These are phyloP conservation scores for Zygosaccharomyces sapae DNA, from an alignment of 1,139 yeast species.

Conservation along the genomic window DNA sequence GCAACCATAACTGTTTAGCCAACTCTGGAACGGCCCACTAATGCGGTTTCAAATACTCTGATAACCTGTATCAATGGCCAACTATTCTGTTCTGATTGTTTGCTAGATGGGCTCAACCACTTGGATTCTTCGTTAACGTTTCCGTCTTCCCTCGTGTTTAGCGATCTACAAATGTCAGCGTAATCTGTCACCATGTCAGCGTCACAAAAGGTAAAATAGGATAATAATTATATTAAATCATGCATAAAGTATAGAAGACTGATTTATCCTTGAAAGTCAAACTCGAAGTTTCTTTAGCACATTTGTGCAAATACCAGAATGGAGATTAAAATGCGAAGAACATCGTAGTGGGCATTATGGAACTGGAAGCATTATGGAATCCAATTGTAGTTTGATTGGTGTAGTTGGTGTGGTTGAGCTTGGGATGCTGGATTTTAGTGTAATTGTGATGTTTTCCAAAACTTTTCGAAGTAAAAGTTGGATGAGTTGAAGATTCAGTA, in stretches of 20 bases:
- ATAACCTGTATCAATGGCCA: too few species aligned
- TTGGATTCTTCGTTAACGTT: neutral
- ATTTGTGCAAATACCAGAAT: slow-evolving; percentile 9
- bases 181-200: slow-evolving; percentile 2
- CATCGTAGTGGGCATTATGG: slow-evolving; percentile 13
- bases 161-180: neutral
- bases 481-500: neutral
- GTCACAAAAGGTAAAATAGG: slow-evolving; percentile 1
- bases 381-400: slow-evolving; percentile 3
- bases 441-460: neutral
- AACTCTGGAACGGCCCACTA: neutral
- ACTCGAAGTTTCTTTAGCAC: too few species aligned
- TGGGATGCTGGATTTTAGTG: neutral
- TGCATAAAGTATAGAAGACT: neutral
- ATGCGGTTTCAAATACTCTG: neutral
- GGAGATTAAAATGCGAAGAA: slow-evolving; percentile 11
- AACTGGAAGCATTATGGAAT: slow-evolving; percentile 10
- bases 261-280: too few species aligned
- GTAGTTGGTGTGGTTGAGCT: too few species aligned
- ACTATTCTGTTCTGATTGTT: neutral
- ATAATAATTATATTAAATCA: neutral
- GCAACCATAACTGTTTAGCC: slow-evolving; percentile 20
- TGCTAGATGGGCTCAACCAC: neutral
- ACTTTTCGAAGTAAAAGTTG: neutral
- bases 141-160: neutral